Evolutionary conservation across 257 asterid species (phyloP), one percentile per base, ranked within the genome.

Genomic region (Ballota nigra): DNA sequence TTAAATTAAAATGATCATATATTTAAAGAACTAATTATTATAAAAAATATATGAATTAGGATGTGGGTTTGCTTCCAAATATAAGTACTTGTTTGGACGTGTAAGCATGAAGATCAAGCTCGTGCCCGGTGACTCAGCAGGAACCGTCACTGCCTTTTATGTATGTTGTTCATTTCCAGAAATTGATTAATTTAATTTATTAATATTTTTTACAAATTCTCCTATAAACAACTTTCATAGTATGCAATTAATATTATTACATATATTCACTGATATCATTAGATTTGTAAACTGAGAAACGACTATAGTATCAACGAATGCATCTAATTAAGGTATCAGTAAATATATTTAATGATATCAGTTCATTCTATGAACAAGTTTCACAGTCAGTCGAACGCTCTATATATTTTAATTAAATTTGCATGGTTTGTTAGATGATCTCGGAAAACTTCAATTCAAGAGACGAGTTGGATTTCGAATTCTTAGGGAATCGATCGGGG

Each of bases 381-480:
- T n/a, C n/a, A n/a, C n/a, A n/a, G n/a, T n/a, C n/a, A n/a, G n/a
- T n/a, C n/a, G n/a, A n/a, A n/a, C 29, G 29, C 1, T 3, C 29
- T 26, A 26, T 38, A 11, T 10, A 33, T 13, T 5, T 5, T 68
- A 10, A 63, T 63, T 15, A 15, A 6, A 16, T 20, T 12, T 24
- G 6, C 3, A 2, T 23, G 28, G 5, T 36, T 36, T 8, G 43
- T 13, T 15, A 19, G 64, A 85, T 94, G 98, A 94, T 83, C n/a
- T 94, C 98, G 5, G 92, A 86, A 63, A 84, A 87, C 0, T 79
- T 76, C 57, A 71, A 58, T 1, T 34, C 80, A 11, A 83, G 97
- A 3, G 97, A 91, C 78, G 97, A 94, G 74, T 79, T 91, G 10
- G 98, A 94, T 78, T 94, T 94, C 18, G 98, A 94, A 57, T 91